Evolutionary conservation across 306 rosid species (phyloP).

Genomic region (Styphnolobium japonicum): DNA sequence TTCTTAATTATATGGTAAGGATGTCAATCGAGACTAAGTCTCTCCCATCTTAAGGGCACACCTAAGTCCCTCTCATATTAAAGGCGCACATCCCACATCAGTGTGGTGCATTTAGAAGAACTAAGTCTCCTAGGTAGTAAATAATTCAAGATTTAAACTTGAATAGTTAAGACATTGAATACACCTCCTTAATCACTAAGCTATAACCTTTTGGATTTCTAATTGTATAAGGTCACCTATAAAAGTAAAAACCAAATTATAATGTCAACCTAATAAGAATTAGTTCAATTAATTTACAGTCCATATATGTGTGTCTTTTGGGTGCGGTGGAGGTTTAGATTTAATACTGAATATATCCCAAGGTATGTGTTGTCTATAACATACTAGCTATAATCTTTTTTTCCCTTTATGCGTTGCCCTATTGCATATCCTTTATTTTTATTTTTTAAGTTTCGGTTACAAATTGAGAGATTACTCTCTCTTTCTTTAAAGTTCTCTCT

Average conservation of each 20-base stretch:
- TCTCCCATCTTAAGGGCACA: too few species aligned
- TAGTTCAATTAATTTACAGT: not conserved
- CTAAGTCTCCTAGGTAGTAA: too few species aligned
- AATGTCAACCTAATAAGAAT: not conserved
- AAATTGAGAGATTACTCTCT: not conserved
- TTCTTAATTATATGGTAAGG: too few species aligned
- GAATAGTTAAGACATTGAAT: too few species aligned
- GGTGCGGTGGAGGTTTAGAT: not conserved
- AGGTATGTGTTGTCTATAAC: not conserved
- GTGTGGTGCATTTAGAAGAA: too few species aligned
- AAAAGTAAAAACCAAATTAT: not conserved
- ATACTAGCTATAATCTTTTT: not conserved
- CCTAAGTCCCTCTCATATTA: too few species aligned
- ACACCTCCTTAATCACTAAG: too few species aligned
- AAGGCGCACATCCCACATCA: too few species aligned
- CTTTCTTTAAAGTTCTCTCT: not conserved
- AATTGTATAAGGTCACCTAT: not conserved
- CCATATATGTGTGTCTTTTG: not conserved
- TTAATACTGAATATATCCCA: not conserved
- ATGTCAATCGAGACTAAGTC: too few species aligned
- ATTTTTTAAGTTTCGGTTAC: not conserved
- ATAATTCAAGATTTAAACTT: too few species aligned
- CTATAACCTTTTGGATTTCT: too few species aligned
- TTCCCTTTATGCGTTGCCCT: not conserved
- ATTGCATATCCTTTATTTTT: not conserved